A percentile compares a stretch with the other conserved stretches of the same genome.
Evolutionary conservation across 371 early-diverging fungal species (phyloP).

Genomic region (Encephalitozoon cuniculi): DNA sequence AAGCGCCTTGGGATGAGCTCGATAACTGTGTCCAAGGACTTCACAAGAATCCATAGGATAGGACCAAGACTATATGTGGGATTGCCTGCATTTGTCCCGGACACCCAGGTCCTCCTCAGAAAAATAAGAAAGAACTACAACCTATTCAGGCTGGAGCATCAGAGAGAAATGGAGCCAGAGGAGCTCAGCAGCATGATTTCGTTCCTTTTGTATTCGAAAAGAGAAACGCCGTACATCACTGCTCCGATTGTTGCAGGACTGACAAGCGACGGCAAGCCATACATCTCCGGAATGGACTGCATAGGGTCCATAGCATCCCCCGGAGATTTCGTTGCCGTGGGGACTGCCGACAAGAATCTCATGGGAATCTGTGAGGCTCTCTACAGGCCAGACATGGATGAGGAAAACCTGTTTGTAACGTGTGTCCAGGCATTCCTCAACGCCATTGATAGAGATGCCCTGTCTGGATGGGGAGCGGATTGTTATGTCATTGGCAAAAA

Average conservation of each 20-base stretch:
- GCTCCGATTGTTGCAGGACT: conserved; percentile 90
- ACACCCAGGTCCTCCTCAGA: conserved; percentile 77
- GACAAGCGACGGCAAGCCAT: conserved; percentile 69
- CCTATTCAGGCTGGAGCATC: conserved; percentile 88
- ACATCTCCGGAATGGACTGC: conserved; percentile 84
- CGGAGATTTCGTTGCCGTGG: conserved; percentile 85
- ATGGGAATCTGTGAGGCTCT: conserved; percentile 93
- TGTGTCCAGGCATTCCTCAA: conserved; percentile 87
- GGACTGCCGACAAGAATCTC: conserved; percentile 78
- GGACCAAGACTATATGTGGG: conserved; percentile 78
- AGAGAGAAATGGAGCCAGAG: conserved; percentile 84
- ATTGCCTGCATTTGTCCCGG: conserved; percentile 86
- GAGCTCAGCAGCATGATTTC: conserved; percentile 84
- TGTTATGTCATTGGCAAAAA: conserved; percentile 41
- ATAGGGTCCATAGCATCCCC: conserved; percentile 90
- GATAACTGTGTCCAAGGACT: conserved; percentile 80
- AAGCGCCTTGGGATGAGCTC: conserved; percentile 72
- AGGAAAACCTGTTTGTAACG: conserved; percentile 91
- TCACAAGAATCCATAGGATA: conserved; percentile 79
- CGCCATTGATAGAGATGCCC: conserved; percentile 90
- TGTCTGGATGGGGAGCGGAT: conserved; percentile 95
- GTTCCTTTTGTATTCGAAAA: conserved; percentile 84
- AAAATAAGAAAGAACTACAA: conserved; percentile 82
- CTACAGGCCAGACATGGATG: conserved; percentile 87
- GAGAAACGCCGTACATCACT: conserved; percentile 88